Evolutionary conservation across 768 basidiomycete species (phyloP).

Genomic region (Neoboletus brunneissimus): DNA sequence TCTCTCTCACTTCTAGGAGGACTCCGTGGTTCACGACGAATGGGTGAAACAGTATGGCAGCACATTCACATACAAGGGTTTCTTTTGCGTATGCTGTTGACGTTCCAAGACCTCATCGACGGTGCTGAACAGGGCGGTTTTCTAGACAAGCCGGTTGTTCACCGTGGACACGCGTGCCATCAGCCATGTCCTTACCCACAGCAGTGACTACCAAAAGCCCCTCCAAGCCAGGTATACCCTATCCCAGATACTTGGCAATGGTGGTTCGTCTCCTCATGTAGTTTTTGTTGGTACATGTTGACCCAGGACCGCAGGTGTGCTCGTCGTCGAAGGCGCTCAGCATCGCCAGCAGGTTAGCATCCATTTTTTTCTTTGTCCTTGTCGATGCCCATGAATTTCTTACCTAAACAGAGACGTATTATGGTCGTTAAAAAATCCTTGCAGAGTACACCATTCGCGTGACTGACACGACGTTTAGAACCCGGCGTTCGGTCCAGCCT

Average conservation of each 20-base stretch:
- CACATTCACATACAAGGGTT: conserved; percentile 12
- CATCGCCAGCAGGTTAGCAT: conserved; percentile 37
- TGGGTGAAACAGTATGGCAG: conserved; percentile 15
- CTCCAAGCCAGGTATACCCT: background rate
- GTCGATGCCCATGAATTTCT: background rate
- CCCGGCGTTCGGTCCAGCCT: conserved; percentile 60
- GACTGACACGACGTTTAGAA: conserved; percentile 38
- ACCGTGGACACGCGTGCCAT: conserved; percentile 62
- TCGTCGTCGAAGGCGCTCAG: conserved; percentile 41
- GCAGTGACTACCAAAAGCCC: conserved; percentile 50
- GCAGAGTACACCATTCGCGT: background rate
- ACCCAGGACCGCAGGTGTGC: conserved; percentile 36
- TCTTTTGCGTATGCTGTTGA: conserved; percentile 2
- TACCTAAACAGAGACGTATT: conserved; percentile 8
- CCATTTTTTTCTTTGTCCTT: background rate
- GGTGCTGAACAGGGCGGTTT: background rate
- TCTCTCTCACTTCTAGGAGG: conserved; percentile 1
- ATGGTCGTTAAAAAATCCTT: conserved; percentile 32
- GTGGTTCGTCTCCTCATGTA: background rate
- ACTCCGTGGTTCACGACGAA: conserved; percentile 7
- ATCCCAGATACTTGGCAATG: background rate
- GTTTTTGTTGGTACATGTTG: background rate
- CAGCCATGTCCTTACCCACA: conserved; percentile 55
- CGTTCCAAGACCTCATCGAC: too few relatives aligned
- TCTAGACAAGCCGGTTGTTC: conserved; percentile 41